These are phyloP conservation scores for Lathyrus aphaca DNA, from an alignment of 306 rosid species.

Conservation along the genomic window DNA sequence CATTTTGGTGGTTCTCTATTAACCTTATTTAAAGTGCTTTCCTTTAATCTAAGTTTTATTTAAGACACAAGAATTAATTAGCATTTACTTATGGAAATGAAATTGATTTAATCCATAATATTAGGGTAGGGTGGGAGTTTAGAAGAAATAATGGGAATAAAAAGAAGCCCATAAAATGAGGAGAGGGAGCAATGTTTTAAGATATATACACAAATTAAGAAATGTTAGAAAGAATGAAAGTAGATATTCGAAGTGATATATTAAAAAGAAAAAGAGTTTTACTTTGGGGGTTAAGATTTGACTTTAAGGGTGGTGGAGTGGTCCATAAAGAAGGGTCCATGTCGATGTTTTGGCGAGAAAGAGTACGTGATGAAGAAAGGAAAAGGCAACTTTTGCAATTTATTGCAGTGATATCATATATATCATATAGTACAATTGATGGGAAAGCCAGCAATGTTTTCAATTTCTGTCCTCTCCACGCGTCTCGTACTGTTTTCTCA, in stretches of 20 bases:
- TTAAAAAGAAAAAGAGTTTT: neutral
- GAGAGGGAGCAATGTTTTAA: too few species aligned
- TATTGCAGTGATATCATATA: constrained; percentile 36
- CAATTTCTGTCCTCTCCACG: constrained; percentile 51
- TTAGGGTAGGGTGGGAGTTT: neutral
- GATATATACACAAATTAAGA: too few species aligned
- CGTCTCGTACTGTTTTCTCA: constrained; percentile 32
- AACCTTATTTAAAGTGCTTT: too few species aligned
- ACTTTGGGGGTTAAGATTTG: constrained; percentile 29
- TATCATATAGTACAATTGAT: constrained; percentile 6
- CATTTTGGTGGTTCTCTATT: too few species aligned
- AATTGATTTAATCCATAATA: neutral
- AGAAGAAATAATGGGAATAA: neutral
- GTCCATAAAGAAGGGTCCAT: constrained; percentile 43
- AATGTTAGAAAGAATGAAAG: neutral
- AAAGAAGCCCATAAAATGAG: neutral
- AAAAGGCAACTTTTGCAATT: constrained; percentile 72
- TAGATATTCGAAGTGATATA: neutral
- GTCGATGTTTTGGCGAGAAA: constrained; percentile 23
- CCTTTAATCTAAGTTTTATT: too few species aligned
- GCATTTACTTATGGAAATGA: neutral
- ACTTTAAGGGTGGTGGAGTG: constrained; percentile 53
- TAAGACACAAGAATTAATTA: too few species aligned
- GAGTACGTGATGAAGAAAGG: constrained; percentile 37
- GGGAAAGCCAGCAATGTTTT: constrained; percentile 24